Conservation (phyloP, 73 alveolate species). For the Symbiodinium pilosum region DNA sequence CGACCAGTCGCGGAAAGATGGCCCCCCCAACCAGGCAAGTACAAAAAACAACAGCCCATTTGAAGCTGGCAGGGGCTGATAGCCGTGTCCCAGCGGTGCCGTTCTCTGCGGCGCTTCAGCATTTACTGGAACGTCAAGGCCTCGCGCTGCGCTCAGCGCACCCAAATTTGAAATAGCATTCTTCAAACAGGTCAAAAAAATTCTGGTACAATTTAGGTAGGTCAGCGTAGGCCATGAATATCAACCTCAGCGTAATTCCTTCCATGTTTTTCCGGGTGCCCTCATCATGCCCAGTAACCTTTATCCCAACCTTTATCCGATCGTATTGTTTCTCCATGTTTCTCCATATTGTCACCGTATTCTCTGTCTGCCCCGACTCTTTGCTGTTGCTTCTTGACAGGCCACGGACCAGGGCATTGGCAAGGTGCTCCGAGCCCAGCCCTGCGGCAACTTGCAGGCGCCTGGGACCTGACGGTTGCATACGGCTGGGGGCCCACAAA, state of each 20-base stretch:
- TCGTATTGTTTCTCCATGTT: no score
- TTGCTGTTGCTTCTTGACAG: background rate
- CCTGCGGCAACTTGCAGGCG: conserved; percentile 87
- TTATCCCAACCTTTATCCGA: no score
- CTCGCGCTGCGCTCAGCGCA: background rate
- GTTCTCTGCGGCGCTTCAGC: conserved; percentile 49
- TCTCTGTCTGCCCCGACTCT: no score
- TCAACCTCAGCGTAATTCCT: no score
- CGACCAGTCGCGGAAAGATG: no score
- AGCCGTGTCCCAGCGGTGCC: conserved; percentile 66
- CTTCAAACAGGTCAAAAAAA: background rate
- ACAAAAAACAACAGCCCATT: no score
- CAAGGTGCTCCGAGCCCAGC: conserved; percentile 80
- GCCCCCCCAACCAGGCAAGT: no score
- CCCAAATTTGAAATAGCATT: no score
- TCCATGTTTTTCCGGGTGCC: no score
- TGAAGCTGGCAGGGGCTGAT: conserved; percentile 52
- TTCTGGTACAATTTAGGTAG: background rate
- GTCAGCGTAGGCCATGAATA: no score
- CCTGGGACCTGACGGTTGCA: background rate
- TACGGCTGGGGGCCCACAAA: background rate
- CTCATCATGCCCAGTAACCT: no score
- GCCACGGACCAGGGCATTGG: conserved; percentile 80
- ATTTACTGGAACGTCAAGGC: conserved; percentile 91
- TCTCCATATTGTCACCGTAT: no score